Percentiles rank a stretch among this genome's conserved stretches.
Evolutionary conservation across 1,284 basidiomycete genomes (phyloP).

Genomic region (Rhizoctonia solani): DNA sequence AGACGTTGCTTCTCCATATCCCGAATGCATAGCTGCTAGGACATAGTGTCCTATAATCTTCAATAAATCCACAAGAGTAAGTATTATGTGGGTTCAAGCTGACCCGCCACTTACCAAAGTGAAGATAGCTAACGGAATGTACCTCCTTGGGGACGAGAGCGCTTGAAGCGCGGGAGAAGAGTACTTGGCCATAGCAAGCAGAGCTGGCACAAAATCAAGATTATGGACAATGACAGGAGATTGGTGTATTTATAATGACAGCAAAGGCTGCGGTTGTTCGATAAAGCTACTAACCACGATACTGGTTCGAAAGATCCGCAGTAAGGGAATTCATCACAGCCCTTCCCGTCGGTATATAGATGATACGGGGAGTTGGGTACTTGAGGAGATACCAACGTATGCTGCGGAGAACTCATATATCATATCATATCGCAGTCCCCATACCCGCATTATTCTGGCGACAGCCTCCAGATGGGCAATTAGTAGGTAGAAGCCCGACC

Average conservation of each 20-base stretch:
- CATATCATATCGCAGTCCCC: not conserved
- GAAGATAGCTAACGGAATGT: slow-evolving; percentile 65
- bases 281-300: not conserved
- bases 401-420: slow-evolving; percentile 26
- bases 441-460: slow-evolving; percentile 5
- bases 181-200: slow-evolving; percentile 10
- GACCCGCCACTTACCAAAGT: slow-evolving; percentile 57
- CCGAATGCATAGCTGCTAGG: slow-evolving; percentile 47
- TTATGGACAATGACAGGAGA: not conserved
- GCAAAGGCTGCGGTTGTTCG: not conserved
- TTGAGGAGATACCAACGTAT: not conserved
- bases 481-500: not conserved
- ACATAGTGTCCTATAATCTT: slow-evolving; percentile 48
- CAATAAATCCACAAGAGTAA: not conserved
- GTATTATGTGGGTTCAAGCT: not conserved
- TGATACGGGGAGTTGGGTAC: not conserved
- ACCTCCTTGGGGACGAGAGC: slow-evolving; percentile 61
- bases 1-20: slow-evolving; percentile 48
- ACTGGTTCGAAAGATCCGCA: not conserved
- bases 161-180: slow-evolving; percentile 6
- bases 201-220: not conserved
- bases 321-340: not conserved
- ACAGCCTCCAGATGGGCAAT: not conserved
- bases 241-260: not conserved
- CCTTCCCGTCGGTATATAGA: not conserved